Evolutionary conservation across 163 green algal species (phyloP).

Genomic region (Chloromonas sp.): DNA sequence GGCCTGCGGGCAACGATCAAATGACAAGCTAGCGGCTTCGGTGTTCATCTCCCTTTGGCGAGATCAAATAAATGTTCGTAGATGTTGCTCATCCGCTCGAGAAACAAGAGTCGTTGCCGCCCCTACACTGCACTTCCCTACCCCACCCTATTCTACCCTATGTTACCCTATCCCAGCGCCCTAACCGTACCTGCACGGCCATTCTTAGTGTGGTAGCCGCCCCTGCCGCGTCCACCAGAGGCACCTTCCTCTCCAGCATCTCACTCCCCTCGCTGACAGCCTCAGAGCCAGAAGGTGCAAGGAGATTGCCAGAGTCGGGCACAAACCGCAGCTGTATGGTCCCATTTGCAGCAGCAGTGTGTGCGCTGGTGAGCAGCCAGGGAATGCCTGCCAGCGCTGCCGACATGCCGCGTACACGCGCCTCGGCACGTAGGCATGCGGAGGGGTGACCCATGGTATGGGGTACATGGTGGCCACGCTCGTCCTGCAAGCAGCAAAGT

Average conservation of each 20-base stretch:
- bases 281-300: neutral
- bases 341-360: neutral
- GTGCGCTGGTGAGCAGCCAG: neutral
- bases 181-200: neutral
- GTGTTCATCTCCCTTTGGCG: too few species aligned
- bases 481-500: neutral
- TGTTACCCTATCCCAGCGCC: neutral
- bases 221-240: neutral
- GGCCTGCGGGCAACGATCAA: too few species aligned
- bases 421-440: neutral
- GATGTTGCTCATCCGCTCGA: too few species aligned
- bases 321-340: neutral
- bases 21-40: too few species aligned
- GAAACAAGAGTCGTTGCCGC: too few species aligned
- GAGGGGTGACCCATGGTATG: neutral
- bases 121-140: too few species aligned
- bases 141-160: too few species aligned
- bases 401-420: neutral
- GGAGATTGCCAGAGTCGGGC: neutral
- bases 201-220: too few species aligned
- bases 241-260: neutral
- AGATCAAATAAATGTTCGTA: too few species aligned
- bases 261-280: neutral
- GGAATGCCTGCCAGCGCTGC: neutral
- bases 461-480: neutral